Conservation (phyloP, 2,329 filamentous ascomycete genomes). For the Trichophyton schoenleinii region DNA sequence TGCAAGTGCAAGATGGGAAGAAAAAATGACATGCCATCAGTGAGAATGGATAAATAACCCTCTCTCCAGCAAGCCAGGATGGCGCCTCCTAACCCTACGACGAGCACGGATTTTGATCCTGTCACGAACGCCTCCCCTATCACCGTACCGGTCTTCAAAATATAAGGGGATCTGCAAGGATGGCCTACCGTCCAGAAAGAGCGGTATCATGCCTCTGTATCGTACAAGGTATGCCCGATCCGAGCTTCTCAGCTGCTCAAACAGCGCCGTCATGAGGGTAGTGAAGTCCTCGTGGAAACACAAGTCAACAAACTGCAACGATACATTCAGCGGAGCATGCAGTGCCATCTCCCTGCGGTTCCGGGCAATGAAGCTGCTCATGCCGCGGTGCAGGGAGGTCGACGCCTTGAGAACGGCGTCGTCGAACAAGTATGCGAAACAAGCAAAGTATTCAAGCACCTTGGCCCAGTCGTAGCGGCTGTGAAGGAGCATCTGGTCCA, state of each 20-base stretch:
- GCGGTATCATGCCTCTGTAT: not conserved
- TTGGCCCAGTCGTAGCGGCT: not conserved
- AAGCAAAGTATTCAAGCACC: not conserved
- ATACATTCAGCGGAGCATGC: not conserved
- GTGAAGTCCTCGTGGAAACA: not conserved
- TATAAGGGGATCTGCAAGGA: not conserved
- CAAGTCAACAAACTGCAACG: slow-evolving; percentile 3
- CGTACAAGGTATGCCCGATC: not conserved
- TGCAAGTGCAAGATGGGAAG: not conserved
- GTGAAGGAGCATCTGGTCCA: not conserved
- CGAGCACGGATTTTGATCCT: not conserved
- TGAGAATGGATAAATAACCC: not conserved
- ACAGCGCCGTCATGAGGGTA: not conserved
- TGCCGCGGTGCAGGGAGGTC: not conserved
- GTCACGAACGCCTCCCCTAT: not conserved
- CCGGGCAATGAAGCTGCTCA: not conserved
- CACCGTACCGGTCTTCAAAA: not conserved
- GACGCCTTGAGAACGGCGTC: not conserved
- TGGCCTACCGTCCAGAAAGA: not conserved
- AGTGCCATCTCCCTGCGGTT: not conserved
- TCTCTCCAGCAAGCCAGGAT: not conserved
- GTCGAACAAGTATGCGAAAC: not conserved
- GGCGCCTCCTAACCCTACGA: not conserved
- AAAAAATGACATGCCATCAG: not conserved
- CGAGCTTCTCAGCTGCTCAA: not conserved